These are phyloP conservation scores for Backusella tarrabulga DNA, from an alignment of 192 early-diverging fungal species.

Conservation along the genomic window DNA sequence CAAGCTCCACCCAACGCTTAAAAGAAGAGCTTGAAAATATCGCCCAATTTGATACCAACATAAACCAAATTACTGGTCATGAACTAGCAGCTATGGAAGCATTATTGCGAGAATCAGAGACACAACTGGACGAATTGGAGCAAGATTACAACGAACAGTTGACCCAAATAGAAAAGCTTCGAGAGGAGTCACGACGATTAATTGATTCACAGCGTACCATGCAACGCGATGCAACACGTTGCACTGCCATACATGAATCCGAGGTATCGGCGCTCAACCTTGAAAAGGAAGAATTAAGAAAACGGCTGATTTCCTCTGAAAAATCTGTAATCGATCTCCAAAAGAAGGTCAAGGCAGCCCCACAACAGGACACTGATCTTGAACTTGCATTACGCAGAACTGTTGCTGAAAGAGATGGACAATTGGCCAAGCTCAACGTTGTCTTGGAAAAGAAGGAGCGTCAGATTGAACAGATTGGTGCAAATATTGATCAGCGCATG, in stretches of 20 bases:
- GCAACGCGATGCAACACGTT: neutral
- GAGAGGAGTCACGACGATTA: neutral
- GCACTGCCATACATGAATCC: neutral
- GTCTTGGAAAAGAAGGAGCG: neutral
- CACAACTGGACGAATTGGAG: neutral
- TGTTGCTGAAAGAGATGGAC: conserved; percentile 11
- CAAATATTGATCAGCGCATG: neutral
- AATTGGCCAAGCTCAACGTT: conserved; percentile 4
- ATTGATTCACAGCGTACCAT: neutral
- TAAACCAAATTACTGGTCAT: neutral
- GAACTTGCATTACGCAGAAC: neutral
- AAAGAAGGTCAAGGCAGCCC: neutral
- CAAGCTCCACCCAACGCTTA: neutral
- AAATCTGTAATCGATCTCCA: neutral
- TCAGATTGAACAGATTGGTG: neutral
- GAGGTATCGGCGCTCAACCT: neutral
- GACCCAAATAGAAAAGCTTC: neutral
- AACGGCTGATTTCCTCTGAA: neutral
- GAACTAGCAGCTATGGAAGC: neutral
- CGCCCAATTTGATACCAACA: neutral
- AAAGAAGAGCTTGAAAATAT: neutral
- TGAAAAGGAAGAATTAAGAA: conserved; percentile 3
- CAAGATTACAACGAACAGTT: neutral
- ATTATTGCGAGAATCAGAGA: neutral
- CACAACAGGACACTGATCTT: neutral